Conservation (phyloP, 129 eudicot genomes). For the Flaveria robusta region DNA sequence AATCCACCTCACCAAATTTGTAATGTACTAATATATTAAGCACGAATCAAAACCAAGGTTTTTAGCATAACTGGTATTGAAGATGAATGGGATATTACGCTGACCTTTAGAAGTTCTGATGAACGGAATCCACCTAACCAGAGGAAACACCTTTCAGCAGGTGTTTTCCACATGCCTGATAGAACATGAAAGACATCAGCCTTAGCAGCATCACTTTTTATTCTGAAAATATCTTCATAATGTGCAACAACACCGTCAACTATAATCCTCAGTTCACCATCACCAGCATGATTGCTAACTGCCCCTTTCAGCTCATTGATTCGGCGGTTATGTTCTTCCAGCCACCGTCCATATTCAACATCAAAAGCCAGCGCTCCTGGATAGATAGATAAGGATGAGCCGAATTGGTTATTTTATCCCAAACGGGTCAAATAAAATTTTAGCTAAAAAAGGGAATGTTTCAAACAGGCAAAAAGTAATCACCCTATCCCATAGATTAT, state of each 20-base stretch:
- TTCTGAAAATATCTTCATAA: conserved; percentile 78
- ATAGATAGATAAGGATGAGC: background rate
- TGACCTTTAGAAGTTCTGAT: conserved; percentile 76
- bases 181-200: conserved; percentile 79
- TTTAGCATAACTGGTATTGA: background rate
- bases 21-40: too few species aligned
- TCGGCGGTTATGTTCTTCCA: conserved; percentile 84
- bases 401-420: background rate
- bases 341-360: conserved; percentile 91
- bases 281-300: conserved; percentile 93
- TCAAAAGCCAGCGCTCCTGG: conserved; percentile 92
- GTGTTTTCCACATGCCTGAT: conserved; percentile 94
- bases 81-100: background rate
- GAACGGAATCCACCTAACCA: conserved; percentile 92
- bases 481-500: background rate
- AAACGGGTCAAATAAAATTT: background rate
- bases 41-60: background rate
- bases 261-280: conserved; percentile 85
- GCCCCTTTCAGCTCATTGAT: conserved; percentile 85
- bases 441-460: background rate
- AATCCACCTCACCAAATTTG: too few species aligned
- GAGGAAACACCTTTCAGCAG: conserved; percentile 81
- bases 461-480: background rate
- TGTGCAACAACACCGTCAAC: conserved; percentile 81
- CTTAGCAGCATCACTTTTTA: conserved; percentile 77